These are phyloP conservation scores for Musa schizocarpa DNA, from an alignment of 176 grass and related monocot genomes.

Conservation along the genomic window DNA sequence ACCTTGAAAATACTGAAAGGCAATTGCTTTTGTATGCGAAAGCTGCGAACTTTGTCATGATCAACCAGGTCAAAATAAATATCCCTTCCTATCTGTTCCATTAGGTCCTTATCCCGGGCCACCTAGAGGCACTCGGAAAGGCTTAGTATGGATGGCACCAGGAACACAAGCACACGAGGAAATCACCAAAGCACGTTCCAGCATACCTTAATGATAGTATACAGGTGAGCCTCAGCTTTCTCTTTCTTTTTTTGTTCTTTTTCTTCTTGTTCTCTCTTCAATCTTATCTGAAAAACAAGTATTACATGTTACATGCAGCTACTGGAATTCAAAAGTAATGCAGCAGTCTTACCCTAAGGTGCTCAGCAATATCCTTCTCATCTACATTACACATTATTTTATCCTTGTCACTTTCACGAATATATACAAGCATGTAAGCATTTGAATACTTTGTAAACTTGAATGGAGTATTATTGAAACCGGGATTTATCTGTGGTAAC, in stretches of 20 bases:
- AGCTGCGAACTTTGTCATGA: conserved; percentile 9
- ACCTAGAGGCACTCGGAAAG: background rate
- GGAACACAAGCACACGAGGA: background rate
- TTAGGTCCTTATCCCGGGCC: background rate
- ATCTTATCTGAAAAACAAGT: background rate
- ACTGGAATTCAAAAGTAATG: background rate
- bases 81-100: conserved; percentile 3
- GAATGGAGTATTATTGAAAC: background rate
- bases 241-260: conserved; percentile 6
- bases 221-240: conserved; percentile 1
- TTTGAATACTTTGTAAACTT: conserved; percentile 5
- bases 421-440: conserved; percentile 19
- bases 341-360: conserved; percentile 7
- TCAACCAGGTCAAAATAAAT: conserved; percentile 9
- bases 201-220: conserved; percentile 9
- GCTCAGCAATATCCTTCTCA: conserved; percentile 5
- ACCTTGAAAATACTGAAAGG: conserved; percentile 3
- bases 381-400: conserved; percentile 9
- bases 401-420: conserved; percentile 12
- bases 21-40: conserved; percentile 1
- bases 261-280: conserved; percentile 7
- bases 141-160: background rate
- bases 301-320: background rate
- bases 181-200: background rate
- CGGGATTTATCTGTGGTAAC: conserved; percentile 5